Evolutionary conservation across 306 rosid species (phyloP), one percentile per base, ranked within the genome.

Genomic region (Hippophae gyantsensis): DNA sequence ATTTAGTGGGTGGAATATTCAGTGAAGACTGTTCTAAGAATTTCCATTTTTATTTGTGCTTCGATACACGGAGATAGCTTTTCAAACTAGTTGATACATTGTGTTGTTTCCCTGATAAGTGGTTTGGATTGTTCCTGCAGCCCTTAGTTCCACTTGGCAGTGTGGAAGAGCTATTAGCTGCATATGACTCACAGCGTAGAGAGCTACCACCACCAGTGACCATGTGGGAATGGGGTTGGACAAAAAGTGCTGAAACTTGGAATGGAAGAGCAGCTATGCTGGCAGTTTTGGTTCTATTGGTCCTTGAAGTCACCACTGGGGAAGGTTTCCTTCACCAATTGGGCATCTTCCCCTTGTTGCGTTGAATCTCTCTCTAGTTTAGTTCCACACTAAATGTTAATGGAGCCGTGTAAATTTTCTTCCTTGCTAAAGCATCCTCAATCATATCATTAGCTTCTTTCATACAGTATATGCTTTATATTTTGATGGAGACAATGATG

Each of bases 151-250:
- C 96, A 7, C 79, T 92, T 38, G 98, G 98, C 66, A 92, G 98
- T 46, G 98, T 92, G 55, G 96, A 87, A 77, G 96, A 92, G 81
- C 73, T 92, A 72, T 66, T 92, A 75, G 95, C 95, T 7, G 83
- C 85, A 25, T 92, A 92, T 66, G 96, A 92, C 70, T 83, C 98
- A 6, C 98, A 92, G 56, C 96, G 98, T 1, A 79, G 93, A 76
- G 96, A 87, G 82, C 79, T 92, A 59, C 98, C 98, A 1, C 76
- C 98, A 27, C 98, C 93, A 0, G 92, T 92, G 42, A 74, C 83
- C 10, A 75, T 92, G 70, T 92, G 98, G 98, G 93, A 92, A 80
- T 92, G 98, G 98, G 98, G 98, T 55, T 92, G 95, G 95, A 92
- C 98, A 10, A 87, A 62, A 71, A 92, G 98, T 52, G 98, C 98